Conservation (phyloP, 2,329 filamentous ascomycete species). For the Neofusicoccum ribis region DNA sequence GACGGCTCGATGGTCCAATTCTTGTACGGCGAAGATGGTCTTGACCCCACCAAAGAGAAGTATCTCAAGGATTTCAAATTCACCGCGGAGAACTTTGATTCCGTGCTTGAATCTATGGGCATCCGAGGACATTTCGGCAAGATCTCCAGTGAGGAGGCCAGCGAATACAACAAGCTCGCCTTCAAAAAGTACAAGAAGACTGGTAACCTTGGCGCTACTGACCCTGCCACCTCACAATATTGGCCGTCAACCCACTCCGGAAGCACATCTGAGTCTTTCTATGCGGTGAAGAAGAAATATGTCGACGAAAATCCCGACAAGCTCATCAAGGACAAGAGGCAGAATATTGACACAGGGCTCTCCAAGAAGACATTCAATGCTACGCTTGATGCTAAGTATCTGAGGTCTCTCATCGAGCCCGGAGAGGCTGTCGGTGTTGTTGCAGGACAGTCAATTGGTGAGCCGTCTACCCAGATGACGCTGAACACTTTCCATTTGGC, state of each 20-base stretch:
- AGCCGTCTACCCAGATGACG: conserved; percentile 98
- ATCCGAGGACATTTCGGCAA: conserved; percentile 58
- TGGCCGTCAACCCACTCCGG: conserved; percentile 75
- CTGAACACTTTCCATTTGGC: conserved; percentile 99
- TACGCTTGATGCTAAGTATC: conserved; percentile 87
- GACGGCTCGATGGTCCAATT: conserved; percentile 95
- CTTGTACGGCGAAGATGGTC: conserved; percentile 91
- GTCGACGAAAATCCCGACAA: conserved; percentile 71
- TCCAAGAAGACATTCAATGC: conserved; percentile 75
- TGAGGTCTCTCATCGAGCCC: conserved; percentile 87
- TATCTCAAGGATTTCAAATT: conserved; percentile 91
- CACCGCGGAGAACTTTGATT: conserved; percentile 79
- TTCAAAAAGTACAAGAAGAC: conserved; percentile 82
- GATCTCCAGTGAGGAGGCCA: conserved; percentile 67
- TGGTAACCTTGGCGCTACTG: conserved; percentile 64
- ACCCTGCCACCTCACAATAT: conserved; percentile 59
- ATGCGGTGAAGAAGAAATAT: conserved; percentile 69
- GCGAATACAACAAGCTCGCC: conserved; percentile 61
- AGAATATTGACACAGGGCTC: conserved; percentile 44
- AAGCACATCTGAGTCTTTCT: conserved; percentile 87
- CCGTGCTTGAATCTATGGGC: conserved; percentile 74
- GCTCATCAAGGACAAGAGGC: conserved; percentile 62
- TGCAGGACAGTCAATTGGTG: conserved; percentile 92
- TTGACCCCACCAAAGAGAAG: conserved; percentile 92
- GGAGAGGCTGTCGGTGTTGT: conserved; percentile 97